Percentiles rank a stretch among this genome's conserved stretches.
Conservation (phyloP, 2,329 filamentous ascomycete species). For the Fusarium stilboides region DNA sequence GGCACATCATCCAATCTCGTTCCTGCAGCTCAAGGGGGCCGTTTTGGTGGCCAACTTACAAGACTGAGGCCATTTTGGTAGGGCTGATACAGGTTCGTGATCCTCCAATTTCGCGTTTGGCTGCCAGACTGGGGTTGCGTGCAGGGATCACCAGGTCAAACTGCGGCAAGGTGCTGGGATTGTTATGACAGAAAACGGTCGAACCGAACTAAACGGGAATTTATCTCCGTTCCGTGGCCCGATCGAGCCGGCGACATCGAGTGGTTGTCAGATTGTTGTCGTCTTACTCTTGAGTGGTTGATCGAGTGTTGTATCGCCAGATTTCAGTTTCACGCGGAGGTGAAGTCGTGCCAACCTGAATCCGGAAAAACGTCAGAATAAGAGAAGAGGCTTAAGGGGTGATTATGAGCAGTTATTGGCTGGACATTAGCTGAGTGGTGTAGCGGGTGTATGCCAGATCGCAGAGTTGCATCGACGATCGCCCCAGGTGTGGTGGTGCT, state of each 20-base stretch:
- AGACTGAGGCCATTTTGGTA: slow-evolving; percentile 47
- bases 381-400: not conserved
- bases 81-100: slow-evolving; percentile 46
- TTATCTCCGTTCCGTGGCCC: slow-evolving; percentile 35
- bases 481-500: not conserved
- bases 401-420: not conserved
- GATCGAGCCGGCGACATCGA: slow-evolving; percentile 27
- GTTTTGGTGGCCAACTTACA: not conserved
- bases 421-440: not conserved
- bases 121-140: slow-evolving; percentile 13
- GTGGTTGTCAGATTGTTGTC: slow-evolving; percentile 21
- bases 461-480: slow-evolving; percentile 22
- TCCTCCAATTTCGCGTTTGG: slow-evolving; percentile 47
- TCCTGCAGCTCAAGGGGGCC: slow-evolving; percentile 18
- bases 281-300: not conserved
- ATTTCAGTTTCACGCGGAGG: not conserved
- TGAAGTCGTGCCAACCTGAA: not conserved
- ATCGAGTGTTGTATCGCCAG: slow-evolving; percentile 4
- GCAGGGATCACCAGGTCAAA: slow-evolving; percentile 19
- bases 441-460: slow-evolving; percentile 6
- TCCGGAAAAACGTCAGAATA: slow-evolving; percentile 1
- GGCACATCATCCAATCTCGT: slow-evolving; percentile 34
- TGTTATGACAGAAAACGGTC: slow-evolving; percentile 28
- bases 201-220: slow-evolving; percentile 21
- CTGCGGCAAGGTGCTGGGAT: slow-evolving; percentile 15